Evolutionary conservation across 148 eudicot genomes (phyloP).

Genomic region (Vaccinium corymbosum): DNA sequence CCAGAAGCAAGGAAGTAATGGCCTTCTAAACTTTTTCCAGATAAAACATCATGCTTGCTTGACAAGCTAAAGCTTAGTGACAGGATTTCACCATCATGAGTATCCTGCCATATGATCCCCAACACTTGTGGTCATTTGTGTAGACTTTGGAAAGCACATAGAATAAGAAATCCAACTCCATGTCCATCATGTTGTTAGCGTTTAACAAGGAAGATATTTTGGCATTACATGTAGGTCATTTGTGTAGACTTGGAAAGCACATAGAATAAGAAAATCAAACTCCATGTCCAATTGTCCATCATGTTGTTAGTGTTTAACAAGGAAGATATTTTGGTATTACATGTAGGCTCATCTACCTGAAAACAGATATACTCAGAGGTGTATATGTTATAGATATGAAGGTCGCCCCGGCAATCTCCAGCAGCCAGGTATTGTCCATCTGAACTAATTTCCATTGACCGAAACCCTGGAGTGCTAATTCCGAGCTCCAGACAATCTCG

Average conservation of each 20-base stretch:
- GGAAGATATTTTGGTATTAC: background rate
- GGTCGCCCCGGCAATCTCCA: constrained; percentile 53
- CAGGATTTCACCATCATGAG: constrained; percentile 47
- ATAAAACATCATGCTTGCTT: constrained; percentile 14
- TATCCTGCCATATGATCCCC: constrained; percentile 30
- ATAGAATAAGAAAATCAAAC: background rate
- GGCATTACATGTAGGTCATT: background rate
- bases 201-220: background rate
- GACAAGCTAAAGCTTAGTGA: constrained; percentile 41
- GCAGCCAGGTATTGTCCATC: constrained; percentile 57
- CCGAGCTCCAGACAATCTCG: constrained; percentile 39
- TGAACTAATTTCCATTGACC: constrained; percentile 54
- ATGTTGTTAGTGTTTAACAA: background rate
- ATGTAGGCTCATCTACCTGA: constrained; percentile 27
- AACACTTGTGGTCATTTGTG: background rate
- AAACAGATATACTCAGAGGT: constrained; percentile 39
- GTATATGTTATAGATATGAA: constrained; percentile 43
- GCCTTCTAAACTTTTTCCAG: constrained; percentile 24
- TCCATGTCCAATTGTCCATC: background rate
- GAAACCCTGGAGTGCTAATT: constrained; percentile 33
- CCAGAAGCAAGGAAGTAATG: constrained; percentile 41
- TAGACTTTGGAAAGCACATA: background rate
- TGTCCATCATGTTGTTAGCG: background rate
- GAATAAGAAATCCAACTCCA: background rate
- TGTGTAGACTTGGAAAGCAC: background rate